These are phyloP conservation scores for Tylopilus balloui DNA, from an alignment of 768 basidiomycete genomes.

Conservation along the genomic window DNA sequence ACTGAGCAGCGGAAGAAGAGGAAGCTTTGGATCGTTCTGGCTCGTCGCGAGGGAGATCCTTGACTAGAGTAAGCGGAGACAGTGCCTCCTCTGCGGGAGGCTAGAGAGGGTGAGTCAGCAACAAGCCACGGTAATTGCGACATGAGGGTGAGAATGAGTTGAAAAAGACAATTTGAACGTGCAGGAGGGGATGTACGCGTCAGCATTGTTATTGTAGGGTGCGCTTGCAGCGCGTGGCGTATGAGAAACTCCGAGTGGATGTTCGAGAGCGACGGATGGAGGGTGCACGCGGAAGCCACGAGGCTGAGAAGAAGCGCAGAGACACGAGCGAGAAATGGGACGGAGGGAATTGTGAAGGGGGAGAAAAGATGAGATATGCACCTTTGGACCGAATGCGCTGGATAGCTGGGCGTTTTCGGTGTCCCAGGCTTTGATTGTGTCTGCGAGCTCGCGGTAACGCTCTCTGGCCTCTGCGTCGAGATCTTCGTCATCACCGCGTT, in stretches of 20 bases:
- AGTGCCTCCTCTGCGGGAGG: conserved; percentile 43
- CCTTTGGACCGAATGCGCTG: conserved; percentile 60
- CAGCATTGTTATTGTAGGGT: background rate
- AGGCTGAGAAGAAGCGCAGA: conserved; percentile 10
- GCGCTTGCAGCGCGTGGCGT: no score
- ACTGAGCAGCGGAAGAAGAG: conserved; percentile 77
- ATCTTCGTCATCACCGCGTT: conserved; percentile 59
- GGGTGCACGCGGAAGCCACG: conserved; percentile 13
- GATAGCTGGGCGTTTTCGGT: conserved; percentile 73
- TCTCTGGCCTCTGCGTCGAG: conserved; percentile 65
- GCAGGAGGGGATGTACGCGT: conserved; percentile 1
- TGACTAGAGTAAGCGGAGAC: conserved; percentile 42
- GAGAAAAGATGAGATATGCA: conserved; percentile 32
- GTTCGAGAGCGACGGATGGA: background rate
- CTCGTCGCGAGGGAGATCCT: conserved; percentile 58
- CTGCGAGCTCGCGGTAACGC: conserved; percentile 71
- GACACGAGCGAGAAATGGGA: conserved; percentile 8
- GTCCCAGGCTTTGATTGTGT: conserved; percentile 75
- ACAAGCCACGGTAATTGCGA: background rate
- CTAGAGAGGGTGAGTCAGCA: conserved; percentile 27
- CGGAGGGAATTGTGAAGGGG: background rate
- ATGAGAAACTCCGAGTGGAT: background rate
- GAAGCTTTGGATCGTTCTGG: conserved; percentile 55
- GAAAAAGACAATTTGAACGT: background rate
- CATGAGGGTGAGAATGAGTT: background rate